These are phyloP conservation scores for Fomitopsis palustris DNA, from an alignment of 1,284 basidiomycete species.

Conservation along the genomic window DNA sequence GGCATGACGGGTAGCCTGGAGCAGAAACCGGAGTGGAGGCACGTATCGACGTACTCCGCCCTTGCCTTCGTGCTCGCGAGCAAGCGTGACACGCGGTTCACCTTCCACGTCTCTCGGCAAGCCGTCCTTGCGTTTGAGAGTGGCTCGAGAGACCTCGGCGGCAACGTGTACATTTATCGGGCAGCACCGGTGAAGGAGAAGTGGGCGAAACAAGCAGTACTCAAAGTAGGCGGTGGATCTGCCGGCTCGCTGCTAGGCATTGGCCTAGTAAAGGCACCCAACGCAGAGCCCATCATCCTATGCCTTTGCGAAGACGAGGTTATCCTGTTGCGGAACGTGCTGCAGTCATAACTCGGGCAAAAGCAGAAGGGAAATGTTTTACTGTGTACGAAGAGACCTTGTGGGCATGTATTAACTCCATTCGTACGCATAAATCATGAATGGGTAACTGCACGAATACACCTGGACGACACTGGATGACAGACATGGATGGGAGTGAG, in stretches of 20 bases:
- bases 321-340: conserved; percentile 54
- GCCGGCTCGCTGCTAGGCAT: conserved; percentile 82
- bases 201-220: conserved; percentile 75
- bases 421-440: not conserved
- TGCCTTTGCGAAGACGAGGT: conserved; percentile 80
- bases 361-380: not conserved
- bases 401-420: conserved; percentile 3
- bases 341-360: conserved; percentile 23
- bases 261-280: conserved; percentile 42
- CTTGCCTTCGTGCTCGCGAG: conserved; percentile 93
- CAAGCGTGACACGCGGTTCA: conserved; percentile 86
- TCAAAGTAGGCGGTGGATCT: conserved; percentile 64
- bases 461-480: conserved; percentile 5
- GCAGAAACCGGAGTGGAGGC: conserved; percentile 57
- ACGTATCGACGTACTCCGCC: conserved; percentile 80
- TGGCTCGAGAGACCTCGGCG: conserved; percentile 57
- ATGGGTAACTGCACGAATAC: conserved; percentile 2
- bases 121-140: conserved; percentile 81
- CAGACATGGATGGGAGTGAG: conserved; percentile 3
- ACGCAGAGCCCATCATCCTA: conserved; percentile 41
- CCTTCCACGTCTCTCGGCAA: conserved; percentile 57
- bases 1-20: conserved; percentile 19
- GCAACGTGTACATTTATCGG: conserved; percentile 85
- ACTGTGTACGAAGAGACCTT: not conserved
- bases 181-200: conserved; percentile 43